Conservation (phyloP, 257 asterid genomes). For the Ballota nigra region DNA sequence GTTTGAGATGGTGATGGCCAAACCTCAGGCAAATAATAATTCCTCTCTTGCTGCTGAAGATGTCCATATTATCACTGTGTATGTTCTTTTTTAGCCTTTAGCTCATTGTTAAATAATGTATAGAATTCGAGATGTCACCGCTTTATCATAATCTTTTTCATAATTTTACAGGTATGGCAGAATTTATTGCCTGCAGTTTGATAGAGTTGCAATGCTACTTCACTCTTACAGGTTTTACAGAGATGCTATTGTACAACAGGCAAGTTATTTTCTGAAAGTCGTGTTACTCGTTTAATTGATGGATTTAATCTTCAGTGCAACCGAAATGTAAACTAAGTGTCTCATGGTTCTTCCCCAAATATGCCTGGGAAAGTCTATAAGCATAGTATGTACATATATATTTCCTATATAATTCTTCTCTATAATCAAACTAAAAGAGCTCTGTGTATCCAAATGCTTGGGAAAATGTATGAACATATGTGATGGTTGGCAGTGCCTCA, state of each 20-base stretch:
- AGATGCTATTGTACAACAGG: slow-evolving; percentile 94
- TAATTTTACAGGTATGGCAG: slow-evolving; percentile 79
- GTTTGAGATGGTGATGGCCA: too few relatives aligned
- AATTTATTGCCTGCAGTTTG: slow-evolving; percentile 94
- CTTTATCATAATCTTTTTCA: slow-evolving; percentile 26
- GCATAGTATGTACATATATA: background rate
- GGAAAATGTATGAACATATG: background rate
- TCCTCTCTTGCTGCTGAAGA: too few relatives aligned
- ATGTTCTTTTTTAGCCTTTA: too few relatives aligned
- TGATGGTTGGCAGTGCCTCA: too few relatives aligned
- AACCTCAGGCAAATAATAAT: too few relatives aligned
- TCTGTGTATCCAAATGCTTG: background rate
- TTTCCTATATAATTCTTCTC: background rate
- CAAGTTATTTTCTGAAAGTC: slow-evolving; percentile 28
- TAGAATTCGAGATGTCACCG: slow-evolving; percentile 18
- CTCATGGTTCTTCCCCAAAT: background rate
- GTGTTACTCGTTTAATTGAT: background rate
- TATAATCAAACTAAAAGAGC: background rate
- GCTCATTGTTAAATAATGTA: slow-evolving; percentile 2
- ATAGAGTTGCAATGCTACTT: slow-evolving; percentile 82
- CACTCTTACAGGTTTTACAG: slow-evolving; percentile 87
- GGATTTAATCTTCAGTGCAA: slow-evolving; percentile 1
- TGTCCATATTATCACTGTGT: too few relatives aligned
- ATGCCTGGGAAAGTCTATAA: background rate
- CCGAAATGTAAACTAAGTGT: too few relatives aligned